Evolutionary conservation across 768 basidiomycete species (phyloP), one percentile per base, ranked within the genome.

Genomic region (Amanita exitialis): DNA sequence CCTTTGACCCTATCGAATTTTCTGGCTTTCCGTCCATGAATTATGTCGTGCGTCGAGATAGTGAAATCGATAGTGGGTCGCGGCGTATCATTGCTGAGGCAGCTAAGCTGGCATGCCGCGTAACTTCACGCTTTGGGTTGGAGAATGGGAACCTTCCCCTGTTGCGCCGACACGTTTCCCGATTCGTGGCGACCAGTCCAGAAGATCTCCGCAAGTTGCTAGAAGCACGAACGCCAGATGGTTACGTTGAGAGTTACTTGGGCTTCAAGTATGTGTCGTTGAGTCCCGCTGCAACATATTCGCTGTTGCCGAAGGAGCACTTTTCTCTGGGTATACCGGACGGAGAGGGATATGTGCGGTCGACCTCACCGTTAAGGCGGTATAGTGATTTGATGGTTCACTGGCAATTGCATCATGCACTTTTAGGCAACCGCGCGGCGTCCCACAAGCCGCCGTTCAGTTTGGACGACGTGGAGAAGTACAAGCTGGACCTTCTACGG

Each of bases 361-460:
- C 77, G 7, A 97, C 96, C 7, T 90, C 86, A 4, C 96, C 96
- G 0, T 68, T 99, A 39, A 78, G 96, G 37, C 80, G 96, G 39
- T 96, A 80, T 64, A 66, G 68, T 32, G 96, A 99, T 64, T 63
- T 96, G 51, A 63, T 93, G 10, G 68, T 71, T 8, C 96, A 98
- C 67, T 99, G 93, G 91, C 94, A 98, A 64, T 80, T 99, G 66
- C 94, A 96, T 61, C 70, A 82, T 45, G 78, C 77, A 4, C 65
- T 98, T 9, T 67, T 86, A 6, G 64, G 70, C 13, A 55, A 63
- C 2, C 58, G 64, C 4, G 65, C 70, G 0, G 49, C 61, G 12
- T 50, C 54, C 5, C 16, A 25, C 36, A 59, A 62, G 1, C 68
- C 73, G 3, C 63, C 72, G 3, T 82, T 86, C 58, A 68, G 69